Base-by-base conservation (phyloP, 352 stramenopile species). In the Pythium pyrilobum region DNA sequence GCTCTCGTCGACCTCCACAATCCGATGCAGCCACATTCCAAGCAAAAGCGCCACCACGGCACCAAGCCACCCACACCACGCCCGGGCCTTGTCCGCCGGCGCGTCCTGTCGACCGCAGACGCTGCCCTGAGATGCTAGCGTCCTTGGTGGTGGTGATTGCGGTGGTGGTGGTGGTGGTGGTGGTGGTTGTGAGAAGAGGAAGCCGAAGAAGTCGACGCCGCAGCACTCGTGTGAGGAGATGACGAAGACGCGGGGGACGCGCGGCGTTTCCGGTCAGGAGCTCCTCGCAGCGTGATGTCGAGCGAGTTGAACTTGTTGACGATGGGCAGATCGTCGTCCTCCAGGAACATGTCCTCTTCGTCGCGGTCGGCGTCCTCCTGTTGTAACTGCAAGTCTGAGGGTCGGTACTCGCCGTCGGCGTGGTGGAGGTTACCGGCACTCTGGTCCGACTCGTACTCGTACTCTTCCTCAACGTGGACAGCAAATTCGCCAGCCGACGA, bases 391-490 rank as follows among this genome's bases (percentile, higher is more conserved):
- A 16, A 20, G 29, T 42, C 40, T 12, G 25, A 23, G 10, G 28
- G 24, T 37, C 27, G 41, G 38, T 27, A 20, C 16, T 53, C 45
- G 38, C 46, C 38, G 25, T 46, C 27, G 16, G 32, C 44, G 37
- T 62, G 45, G 54, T 38, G 36, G 23, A 49, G 3, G 29, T 50
- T 43, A 12, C 23, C 33, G 27, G 24, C 24, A 24, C 42, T 38
- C 25, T 56, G 33, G 46, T 52, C 40, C 39, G 55, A 63, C 7
- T 63, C 55, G 47, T 56, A 56, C 27, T 63, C 55, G 40, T 56
- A 64, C 42, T 50, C 48, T 59, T 64, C 56, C 50, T 64, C 56
- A 11, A 64, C 13, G 37, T 57, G 56, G 5, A 64, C 56, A 2
- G 56, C 42, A 36, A 64, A 64, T 25, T 58, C 56, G 12, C 46